Evolutionary conservation across 768 basidiomycete species (phyloP), one percentile per base, ranked within the genome.

Genomic region (Tulasnella calospora): DNA sequence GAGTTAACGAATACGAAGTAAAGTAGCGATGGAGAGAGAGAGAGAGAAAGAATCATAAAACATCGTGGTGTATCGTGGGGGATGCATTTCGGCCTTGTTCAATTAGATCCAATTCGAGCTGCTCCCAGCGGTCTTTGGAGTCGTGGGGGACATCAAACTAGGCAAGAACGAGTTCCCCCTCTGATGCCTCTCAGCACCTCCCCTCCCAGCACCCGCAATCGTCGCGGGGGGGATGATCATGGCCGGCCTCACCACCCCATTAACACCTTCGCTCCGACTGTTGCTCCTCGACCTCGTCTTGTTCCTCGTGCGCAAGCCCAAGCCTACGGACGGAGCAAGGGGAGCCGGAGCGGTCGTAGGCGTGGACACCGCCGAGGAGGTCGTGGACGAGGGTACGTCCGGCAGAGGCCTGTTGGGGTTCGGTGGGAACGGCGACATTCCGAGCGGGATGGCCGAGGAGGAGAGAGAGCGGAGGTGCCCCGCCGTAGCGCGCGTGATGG

Each of bases 81-180:
- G 19, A 12, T 46, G 13, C 12, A 3, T 2, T 46, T 2, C 13
- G 44, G 44, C 5, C 12, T 15, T 15, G 47, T 19, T 23, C 47
- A 19, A 21, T 51, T 9, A 51, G 10, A 51, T 51, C 47, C 47
- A 51, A 23, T 51, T 51, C 47, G 47, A 21, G 47, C 74, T 75
- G 38, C 30, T 33, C 33, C 40, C 46, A n/a, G 46, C 38, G 35
- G 40, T 41, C 38, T 75, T 41, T 27, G 74, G 74, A n/a, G 74
- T 75, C 47, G 35, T 21, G 17, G 74, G 74, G 3, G 74, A 75
- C 27, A 35, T 75, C 74, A 75, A 46, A 7, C 41, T 75, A 8
- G 74, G 74, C 27, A 75, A 38, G 51, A 75, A 75, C 27, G 74
- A 75, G 9, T 30, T 23, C 2, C 46, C 74, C 30, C 36, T 30